Evolutionary conservation across 2,329 filamentous ascomycete species (phyloP), one percentile per base, ranked within the genome.

Genomic region (Neonectria neomacrospora): DNA sequence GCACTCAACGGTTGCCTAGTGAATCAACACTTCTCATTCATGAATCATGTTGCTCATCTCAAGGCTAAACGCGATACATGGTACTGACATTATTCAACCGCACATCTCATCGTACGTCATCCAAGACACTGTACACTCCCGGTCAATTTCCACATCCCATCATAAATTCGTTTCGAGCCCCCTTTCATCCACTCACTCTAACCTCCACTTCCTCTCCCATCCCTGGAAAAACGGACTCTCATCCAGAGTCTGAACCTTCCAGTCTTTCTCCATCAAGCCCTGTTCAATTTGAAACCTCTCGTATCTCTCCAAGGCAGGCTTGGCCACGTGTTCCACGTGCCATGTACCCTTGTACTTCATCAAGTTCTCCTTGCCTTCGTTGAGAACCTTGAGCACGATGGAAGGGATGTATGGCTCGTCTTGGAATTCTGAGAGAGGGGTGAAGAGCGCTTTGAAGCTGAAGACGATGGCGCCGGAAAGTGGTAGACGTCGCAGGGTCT

Each of bases 361-460:
- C 10, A 95, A 71, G 41, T 78, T 87, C 73, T 83, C 84, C 77
- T 93, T 93, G 0, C 74, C 75, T 16, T 74, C 72, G 3, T 81
- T 85, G n/a, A 95, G 71, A 1, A 96, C 80, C 77, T 90, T 91
- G 2, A 88, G 77, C 2, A 93, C 56, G 5, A 96, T 75, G 0
- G 85, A 86, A 0, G 93, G 93, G 0, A 97, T 80, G 50, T 88
- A 91, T 0, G 91, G 86, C 75, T 97, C 93, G 60, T 91, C 83
- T 2, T 86, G 81, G 61, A 96, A 88, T 66, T 91, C 88, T 0
- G 83, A 75, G 0, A 97, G 76, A 0, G 91, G 91, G 0, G 92
- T 96, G 77, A 96, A 96, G 0, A 96, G 77, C 0, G 91, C 92
- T 74, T 95, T 96, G 85, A 95, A 97, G 76, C 96, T 96, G 81